Conservation (phyloP, 1,284 basidiomycete species). For the Ustilago esculenta region DNA sequence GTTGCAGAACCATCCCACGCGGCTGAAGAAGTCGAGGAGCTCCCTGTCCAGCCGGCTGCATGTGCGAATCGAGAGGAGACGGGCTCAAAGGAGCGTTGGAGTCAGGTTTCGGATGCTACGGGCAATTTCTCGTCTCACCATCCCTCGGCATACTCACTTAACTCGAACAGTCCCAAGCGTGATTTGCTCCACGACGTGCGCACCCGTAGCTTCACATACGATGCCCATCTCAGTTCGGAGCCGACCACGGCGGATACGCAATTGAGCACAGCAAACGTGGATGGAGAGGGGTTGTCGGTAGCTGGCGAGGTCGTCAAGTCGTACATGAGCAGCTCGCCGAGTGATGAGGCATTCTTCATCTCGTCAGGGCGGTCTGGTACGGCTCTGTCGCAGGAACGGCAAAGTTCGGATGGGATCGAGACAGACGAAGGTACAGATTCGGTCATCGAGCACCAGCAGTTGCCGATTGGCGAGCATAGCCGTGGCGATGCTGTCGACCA, state of each 20-base stretch:
- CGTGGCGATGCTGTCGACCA: neutral
- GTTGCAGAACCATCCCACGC: neutral
- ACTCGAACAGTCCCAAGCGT: slow-evolving; percentile 13
- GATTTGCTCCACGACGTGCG: slow-evolving; percentile 11
- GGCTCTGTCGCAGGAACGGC: neutral
- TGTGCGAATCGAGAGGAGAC: slow-evolving; percentile 1
- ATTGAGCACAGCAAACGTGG: slow-evolving; percentile 20
- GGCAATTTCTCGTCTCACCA: slow-evolving; percentile 9
- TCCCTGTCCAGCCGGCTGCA: neutral
- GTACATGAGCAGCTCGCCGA: slow-evolving; percentile 21
- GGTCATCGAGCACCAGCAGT: too few relatives aligned
- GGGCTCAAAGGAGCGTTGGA: slow-evolving; percentile 19
- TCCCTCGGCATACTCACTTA: slow-evolving; percentile 10
- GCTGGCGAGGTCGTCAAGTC: slow-evolving; percentile 30
- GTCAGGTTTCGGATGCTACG: slow-evolving; percentile 19
- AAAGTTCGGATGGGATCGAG: neutral
- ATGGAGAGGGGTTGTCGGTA: slow-evolving; percentile 11
- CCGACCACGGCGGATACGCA: slow-evolving; percentile 33
- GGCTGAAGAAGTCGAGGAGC: neutral
- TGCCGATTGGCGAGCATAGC: neutral
- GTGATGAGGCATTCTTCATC: slow-evolving; percentile 26
- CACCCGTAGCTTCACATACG: slow-evolving; percentile 23
- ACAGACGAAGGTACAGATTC: too few relatives aligned
- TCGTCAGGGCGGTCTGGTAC: neutral
- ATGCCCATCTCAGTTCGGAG: slow-evolving; percentile 23